phyloP scores from a whole-genome alignment of 1,139 yeast genomes.

The Suhomyces choctaworum region DNA sequence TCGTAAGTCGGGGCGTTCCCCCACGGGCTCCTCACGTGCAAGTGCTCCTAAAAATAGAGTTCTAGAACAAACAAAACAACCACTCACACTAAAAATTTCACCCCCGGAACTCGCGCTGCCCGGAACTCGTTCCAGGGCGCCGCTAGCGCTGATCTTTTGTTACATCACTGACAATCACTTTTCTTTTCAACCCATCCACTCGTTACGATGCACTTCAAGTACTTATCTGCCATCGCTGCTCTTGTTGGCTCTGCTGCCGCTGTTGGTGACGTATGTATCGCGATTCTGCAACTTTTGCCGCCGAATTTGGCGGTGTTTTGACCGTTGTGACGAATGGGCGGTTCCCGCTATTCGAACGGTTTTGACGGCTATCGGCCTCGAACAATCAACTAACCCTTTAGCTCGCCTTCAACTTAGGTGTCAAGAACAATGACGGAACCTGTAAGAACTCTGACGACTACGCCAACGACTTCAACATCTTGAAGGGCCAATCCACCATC shows the following conservation, averaged over 20 bases:
- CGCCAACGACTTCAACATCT: constrained; percentile 56
- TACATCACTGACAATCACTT: constrained; percentile 1
- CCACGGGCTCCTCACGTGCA: too few relatives aligned
- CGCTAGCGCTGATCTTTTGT: not conserved
- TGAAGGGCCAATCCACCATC: constrained; percentile 56
- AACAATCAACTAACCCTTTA: constrained; percentile 32
- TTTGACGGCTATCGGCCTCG: not conserved
- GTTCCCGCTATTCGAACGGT: not conserved
- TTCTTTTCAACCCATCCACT: constrained; percentile 9
- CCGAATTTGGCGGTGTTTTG: not conserved
- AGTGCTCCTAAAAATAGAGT: constrained; percentile 10
- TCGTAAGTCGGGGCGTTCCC: too few relatives aligned
- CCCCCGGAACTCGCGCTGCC: constrained; percentile 7
- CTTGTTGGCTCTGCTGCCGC: constrained; percentile 40
- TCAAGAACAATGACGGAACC: constrained; percentile 62
- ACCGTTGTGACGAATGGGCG: not conserved
- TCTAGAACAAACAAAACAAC: constrained; percentile 10
- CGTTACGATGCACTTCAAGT: constrained; percentile 40
- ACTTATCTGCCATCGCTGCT: constrained; percentile 40
- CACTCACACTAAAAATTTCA: constrained; percentile 8
- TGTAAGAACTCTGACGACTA: constrained; percentile 75
- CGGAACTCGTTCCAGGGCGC: constrained; percentile 4
- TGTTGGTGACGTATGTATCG: constrained; percentile 45
- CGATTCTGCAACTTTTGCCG: not conserved
- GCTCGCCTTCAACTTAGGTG: constrained; percentile 82